Evolutionary conservation across 441 rosid genomes (phyloP).

Genomic region (Croton laevigatus): DNA sequence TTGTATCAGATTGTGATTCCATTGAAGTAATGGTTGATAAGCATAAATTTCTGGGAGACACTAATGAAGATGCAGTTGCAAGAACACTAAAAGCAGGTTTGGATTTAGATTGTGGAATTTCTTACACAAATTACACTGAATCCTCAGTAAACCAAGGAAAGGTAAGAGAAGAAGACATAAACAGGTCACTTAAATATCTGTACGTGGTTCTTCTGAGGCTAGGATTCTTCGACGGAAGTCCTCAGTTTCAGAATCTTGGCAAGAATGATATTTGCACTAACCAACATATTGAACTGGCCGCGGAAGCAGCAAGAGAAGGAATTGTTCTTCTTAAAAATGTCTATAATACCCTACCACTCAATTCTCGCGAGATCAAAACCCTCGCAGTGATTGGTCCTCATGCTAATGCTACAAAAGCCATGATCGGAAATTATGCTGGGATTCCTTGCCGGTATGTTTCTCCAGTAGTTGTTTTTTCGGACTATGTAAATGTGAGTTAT

Average conservation of each 20-base stretch:
- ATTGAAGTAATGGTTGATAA: constrained; percentile 31
- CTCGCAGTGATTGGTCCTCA: constrained; percentile 60
- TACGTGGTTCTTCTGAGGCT: constrained; percentile 73
- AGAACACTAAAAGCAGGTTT: constrained; percentile 46
- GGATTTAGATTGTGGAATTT: constrained; percentile 50
- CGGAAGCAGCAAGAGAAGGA: constrained; percentile 53
- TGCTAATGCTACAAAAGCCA: constrained; percentile 37
- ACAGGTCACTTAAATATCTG: constrained; percentile 50
- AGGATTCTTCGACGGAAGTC: constrained; percentile 74
- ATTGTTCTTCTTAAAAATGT: constrained; percentile 55
- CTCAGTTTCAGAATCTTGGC: constrained; percentile 31
- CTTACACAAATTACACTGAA: constrained; percentile 31
- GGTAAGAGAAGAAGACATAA: constrained; percentile 43
- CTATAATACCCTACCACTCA: constrained; percentile 39
- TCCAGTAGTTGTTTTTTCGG: constrained; percentile 40
- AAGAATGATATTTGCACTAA: constrained; percentile 37
- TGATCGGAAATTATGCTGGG: constrained; percentile 61
- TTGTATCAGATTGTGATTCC: constrained; percentile 61
- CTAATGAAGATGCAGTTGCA: constrained; percentile 49
- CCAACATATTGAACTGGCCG: constrained; percentile 36
- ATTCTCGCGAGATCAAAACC: constrained; percentile 4
- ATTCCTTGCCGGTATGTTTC: constrained; percentile 35
- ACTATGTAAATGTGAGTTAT: constrained; percentile 16
- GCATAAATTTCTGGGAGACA: constrained; percentile 15
- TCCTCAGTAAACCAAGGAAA: constrained; percentile 41